phyloP scores from a whole-genome alignment of 352 stramenopile species.

The Pythium monospermum region DNA sequence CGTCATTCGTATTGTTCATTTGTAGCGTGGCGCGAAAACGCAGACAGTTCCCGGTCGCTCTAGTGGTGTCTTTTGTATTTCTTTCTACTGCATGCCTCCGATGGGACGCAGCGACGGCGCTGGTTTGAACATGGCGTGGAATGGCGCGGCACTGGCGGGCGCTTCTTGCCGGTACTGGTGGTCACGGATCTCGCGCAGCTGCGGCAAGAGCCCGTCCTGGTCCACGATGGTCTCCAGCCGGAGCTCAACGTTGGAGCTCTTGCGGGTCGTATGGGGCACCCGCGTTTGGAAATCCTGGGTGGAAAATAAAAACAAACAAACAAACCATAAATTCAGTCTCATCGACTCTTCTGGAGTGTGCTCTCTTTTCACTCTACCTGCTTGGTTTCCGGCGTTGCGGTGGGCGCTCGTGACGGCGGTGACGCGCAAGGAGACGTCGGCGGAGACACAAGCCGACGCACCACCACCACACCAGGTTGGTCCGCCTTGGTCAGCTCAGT shows the following conservation, averaged over 20 bases:
- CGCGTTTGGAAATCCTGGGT: constrained; percentile 29
- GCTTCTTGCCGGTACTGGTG: constrained; percentile 46
- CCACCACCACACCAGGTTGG: constrained; percentile 7
- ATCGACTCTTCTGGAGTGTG: too few species aligned
- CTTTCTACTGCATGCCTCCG: not conserved
- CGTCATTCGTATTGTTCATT: not conserved
- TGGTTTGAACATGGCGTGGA: constrained; percentile 19
- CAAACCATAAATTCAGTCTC: not conserved
- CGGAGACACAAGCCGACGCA: not conserved
- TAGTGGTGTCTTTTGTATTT: not conserved
- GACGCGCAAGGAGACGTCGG: constrained; percentile 10
- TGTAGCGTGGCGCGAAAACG: constrained; percentile 13
- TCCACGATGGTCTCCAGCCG: constrained; percentile 56
- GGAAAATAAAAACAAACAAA: not conserved
- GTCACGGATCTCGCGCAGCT: constrained; percentile 45
- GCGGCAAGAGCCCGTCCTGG: constrained; percentile 47
- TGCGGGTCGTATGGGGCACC: constrained; percentile 59
- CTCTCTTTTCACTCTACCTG: too few species aligned
- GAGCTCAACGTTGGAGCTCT: constrained; percentile 53
- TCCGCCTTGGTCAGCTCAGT: constrained; percentile 14
- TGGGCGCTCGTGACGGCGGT: not conserved
- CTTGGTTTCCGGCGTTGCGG: too few species aligned
- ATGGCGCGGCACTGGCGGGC: constrained; percentile 2
- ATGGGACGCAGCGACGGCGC: constrained; percentile 14
- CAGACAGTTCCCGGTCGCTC: not conserved